Evolutionary conservation across 768 basidiomycete genomes (phyloP).

Genomic region (Russula olivacea): DNA sequence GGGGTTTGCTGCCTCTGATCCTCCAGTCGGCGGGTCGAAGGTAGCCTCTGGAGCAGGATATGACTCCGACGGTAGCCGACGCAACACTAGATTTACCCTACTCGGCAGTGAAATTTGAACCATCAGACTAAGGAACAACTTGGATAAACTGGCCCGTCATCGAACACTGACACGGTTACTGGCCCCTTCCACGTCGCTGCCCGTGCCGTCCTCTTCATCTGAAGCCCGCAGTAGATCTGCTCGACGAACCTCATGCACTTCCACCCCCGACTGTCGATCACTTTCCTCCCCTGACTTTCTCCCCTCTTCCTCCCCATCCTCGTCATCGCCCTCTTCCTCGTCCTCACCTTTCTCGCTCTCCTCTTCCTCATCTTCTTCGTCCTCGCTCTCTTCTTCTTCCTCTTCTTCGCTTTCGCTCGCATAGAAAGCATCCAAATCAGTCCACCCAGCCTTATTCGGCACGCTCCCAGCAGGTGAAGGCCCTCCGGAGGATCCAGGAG

Average conservation of each 20-base stretch:
- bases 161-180: neutral
- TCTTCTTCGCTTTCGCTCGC: conserved; percentile 34
- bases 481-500: conserved; percentile 37
- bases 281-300: conserved; percentile 22
- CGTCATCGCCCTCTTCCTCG: conserved; percentile 26
- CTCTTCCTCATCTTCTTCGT: conserved; percentile 24
- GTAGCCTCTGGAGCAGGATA: too few relatives aligned
- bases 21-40: too few relatives aligned
- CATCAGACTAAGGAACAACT: neutral
- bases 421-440: conserved; percentile 73
- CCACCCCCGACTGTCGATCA: conserved; percentile 32
- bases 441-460: conserved; percentile 40
- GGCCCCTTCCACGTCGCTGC: conserved; percentile 1
- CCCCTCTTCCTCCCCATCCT: conserved; percentile 4
- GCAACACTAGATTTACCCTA: too few relatives aligned
- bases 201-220: conserved; percentile 1
- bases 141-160: neutral
- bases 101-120: neutral
- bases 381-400: conserved; percentile 28
- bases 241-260: conserved; percentile 23
- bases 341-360: conserved; percentile 36
- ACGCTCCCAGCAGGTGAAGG: conserved; percentile 32
- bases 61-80: too few relatives aligned
- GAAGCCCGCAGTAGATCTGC: neutral
- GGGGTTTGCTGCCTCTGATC: too few relatives aligned